phyloP scores from a whole-genome alignment of 768 basidiomycete genomes.

The Chiua virens region DNA sequence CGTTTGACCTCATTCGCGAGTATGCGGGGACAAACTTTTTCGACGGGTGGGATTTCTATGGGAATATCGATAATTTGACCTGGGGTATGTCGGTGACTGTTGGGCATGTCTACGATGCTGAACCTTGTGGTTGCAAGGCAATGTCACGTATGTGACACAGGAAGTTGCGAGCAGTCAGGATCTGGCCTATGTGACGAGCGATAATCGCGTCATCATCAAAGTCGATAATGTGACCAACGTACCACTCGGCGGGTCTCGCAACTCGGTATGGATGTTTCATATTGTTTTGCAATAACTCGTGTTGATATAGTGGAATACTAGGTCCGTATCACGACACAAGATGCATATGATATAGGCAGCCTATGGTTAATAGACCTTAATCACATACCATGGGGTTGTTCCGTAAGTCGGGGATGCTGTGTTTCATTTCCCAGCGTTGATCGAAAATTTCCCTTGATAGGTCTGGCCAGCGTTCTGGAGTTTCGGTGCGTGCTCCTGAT shows the following conservation, averaged over 20 bases:
- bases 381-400: slow-evolving; percentile 59
- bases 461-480: slow-evolving; percentile 36
- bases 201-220: slow-evolving; percentile 66
- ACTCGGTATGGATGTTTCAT: slow-evolving; percentile 45
- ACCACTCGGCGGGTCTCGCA: slow-evolving; percentile 48
- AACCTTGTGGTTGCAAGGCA: slow-evolving; percentile 40
- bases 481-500: slow-evolving; percentile 17
- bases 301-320: slow-evolving; percentile 15
- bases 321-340: slow-evolving; percentile 47
- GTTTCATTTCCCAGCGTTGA: slow-evolving; percentile 2
- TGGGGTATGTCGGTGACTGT: slow-evolving; percentile 32
- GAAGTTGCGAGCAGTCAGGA: slow-evolving; percentile 45
- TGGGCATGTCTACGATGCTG: neutral
- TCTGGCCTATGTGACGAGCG: slow-evolving; percentile 59
- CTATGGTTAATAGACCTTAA: slow-evolving; percentile 47
- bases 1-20: slow-evolving; percentile 41
- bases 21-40: slow-evolving; percentile 55
- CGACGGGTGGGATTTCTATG: slow-evolving; percentile 55
- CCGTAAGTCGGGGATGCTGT: slow-evolving; percentile 34
- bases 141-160: slow-evolving; percentile 58
- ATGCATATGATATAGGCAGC: slow-evolving; percentile 43
- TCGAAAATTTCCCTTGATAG: slow-evolving; percentile 5
- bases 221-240: slow-evolving; percentile 72
- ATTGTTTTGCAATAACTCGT: neutral
- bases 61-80: slow-evolving; percentile 47